Percentiles rank a stretch among this genome's conserved stretches.
These are phyloP conservation scores for Starmerella stellata DNA, from an alignment of 805 yeast genomes.

Conservation along the genomic window DNA sequence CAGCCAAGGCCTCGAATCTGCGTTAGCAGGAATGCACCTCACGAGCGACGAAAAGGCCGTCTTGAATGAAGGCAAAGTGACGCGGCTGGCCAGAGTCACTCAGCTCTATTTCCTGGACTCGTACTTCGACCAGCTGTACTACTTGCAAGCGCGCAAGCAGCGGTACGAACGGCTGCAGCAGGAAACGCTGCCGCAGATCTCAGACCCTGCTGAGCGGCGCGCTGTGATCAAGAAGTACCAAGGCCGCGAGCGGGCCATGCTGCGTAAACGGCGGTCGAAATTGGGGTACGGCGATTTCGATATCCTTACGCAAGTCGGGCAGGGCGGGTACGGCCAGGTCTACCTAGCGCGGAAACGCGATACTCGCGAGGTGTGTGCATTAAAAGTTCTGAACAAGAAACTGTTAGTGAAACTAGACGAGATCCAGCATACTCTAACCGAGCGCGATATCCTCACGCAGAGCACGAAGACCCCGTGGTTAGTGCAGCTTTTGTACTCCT, in stretches of 20 bases:
- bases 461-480: conserved; percentile 92
- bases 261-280: conserved; percentile 76
- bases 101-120: conserved; percentile 88
- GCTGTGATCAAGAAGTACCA: conserved; percentile 61
- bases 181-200: conserved; percentile 24
- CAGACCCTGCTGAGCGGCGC: conserved; percentile 27
- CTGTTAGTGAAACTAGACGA: conserved; percentile 77
- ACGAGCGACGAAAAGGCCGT: conserved; percentile 22
- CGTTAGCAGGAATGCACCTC: conserved; percentile 7
- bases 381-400: conserved; percentile 77
- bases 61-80: conserved; percentile 58
- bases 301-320: conserved; percentile 95
- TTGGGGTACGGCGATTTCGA: conserved; percentile 92
- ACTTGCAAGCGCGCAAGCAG: conserved; percentile 70
- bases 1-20: conserved; percentile 4
- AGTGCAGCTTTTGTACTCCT: conserved; percentile 81
- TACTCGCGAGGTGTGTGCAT: conserved; percentile 86
- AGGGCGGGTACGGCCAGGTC: conserved; percentile 99
- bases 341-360: conserved; percentile 86
- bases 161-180: conserved; percentile 54
- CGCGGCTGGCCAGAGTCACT: conserved; percentile 73
- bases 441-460: conserved; percentile 79
- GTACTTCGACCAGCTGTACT: conserved; percentile 89
- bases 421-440: conserved; percentile 87
- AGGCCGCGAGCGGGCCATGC: conserved; percentile 64